Conservation (phyloP, 176 grass and related monocot genomes). For the Eleusine coracana region DNA sequence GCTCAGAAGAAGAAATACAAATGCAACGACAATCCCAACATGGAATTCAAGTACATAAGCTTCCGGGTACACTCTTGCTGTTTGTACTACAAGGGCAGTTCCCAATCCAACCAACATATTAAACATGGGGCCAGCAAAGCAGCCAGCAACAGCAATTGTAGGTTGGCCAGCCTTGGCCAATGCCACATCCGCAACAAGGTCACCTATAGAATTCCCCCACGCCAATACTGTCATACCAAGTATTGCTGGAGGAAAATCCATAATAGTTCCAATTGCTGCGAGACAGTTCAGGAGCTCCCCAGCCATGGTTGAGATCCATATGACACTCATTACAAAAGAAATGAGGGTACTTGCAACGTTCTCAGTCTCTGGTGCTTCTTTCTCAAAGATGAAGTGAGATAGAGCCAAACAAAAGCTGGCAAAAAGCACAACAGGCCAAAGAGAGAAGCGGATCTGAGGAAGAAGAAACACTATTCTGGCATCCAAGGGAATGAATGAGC, state of each 20-base stretch:
- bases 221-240: conserved; percentile 92
- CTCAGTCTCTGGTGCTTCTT: conserved; percentile 59
- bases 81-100: conserved; percentile 76
- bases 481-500: conserved; percentile 76
- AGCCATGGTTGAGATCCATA: conserved; percentile 95
- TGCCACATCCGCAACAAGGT: conserved; percentile 81
- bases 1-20: conserved; percentile 88
- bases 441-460: conserved; percentile 60
- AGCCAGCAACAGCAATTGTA: conserved; percentile 83
- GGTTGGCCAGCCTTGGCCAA: conserved; percentile 74
- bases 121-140: conserved; percentile 96
- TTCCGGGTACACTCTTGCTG: conserved; percentile 70
- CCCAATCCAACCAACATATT: conserved; percentile 94
- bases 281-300: conserved; percentile 96
- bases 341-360: conserved; percentile 54
- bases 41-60: conserved; percentile 83
- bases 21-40: conserved; percentile 79
- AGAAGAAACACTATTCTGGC: conserved; percentile 80
- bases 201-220: conserved; percentile 93
- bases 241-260: conserved; percentile 80
- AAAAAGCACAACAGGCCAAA: conserved; percentile 77
- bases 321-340: conserved; percentile 85
- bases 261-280: conserved; percentile 70
- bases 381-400: conserved; percentile 71
- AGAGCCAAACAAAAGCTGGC: conserved; percentile 67